phyloP scores from a whole-genome alignment of 23 red algal species.

The Gracilaria domingensis region DNA sequence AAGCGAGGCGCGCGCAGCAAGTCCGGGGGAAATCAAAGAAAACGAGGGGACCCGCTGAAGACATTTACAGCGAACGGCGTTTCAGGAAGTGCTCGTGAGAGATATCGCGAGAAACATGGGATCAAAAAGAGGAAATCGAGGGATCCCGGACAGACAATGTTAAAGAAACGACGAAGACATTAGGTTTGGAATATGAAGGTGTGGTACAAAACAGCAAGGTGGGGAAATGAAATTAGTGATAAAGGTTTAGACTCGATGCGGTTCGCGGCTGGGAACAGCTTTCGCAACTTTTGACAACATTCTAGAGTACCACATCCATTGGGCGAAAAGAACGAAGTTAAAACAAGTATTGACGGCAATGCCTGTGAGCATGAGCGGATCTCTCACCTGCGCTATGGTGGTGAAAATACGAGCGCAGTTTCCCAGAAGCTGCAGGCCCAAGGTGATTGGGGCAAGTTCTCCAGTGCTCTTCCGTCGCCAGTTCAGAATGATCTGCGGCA shows the following conservation, averaged over 20 bases:
- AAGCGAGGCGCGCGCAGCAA: neutral
- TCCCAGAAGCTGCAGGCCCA: slow-evolving; percentile 86
- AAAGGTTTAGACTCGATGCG: slow-evolving; percentile 12
- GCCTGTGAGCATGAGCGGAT: slow-evolving; percentile 76
- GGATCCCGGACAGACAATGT: slow-evolving; percentile 55
- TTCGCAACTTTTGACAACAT: neutral
- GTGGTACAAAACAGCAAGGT: neutral
- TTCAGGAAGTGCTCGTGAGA: slow-evolving; percentile 58
- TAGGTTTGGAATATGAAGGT: neutral
- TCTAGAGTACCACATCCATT: slow-evolving; percentile 73
- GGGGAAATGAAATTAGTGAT: slow-evolving; percentile 4
- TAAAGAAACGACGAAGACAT: slow-evolving; percentile 52
- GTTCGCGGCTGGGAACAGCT: slow-evolving; percentile 7
- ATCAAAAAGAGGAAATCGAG: slow-evolving; percentile 35
- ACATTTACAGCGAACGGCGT: slow-evolving; percentile 54
- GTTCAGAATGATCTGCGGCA: slow-evolving; percentile 92
- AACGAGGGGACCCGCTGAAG: slow-evolving; percentile 74
- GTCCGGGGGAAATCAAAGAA: neutral
- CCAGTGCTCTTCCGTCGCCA: slow-evolving; percentile 77
- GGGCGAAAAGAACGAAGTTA: slow-evolving; percentile 66
- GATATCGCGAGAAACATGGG: slow-evolving; percentile 53
- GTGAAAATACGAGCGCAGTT: slow-evolving; percentile 97
- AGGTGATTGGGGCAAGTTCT: slow-evolving; percentile 85
- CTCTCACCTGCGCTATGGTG: slow-evolving; percentile 85
- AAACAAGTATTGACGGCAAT: slow-evolving; percentile 59